phyloP scores from a whole-genome alignment of 495 filamentous ascomycete species.

The Haplographium delicatum region DNA sequence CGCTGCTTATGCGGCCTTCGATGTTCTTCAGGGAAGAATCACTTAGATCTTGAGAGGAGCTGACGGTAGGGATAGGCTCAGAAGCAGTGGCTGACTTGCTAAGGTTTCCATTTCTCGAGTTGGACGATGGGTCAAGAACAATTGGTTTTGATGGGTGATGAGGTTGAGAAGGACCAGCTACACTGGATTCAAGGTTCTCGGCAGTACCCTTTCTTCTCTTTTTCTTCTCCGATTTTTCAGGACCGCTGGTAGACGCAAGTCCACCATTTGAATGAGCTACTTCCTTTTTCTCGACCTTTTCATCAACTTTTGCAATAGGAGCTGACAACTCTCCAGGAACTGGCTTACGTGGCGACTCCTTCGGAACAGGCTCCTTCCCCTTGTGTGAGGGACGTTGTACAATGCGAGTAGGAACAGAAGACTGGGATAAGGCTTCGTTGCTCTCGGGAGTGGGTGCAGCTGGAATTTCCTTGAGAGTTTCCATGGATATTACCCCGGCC shows the following conservation, averaged over 20 bases:
- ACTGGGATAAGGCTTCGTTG: constrained; percentile 3
- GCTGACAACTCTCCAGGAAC: constrained; percentile 24
- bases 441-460: constrained; percentile 30
- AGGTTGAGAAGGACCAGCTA: neutral
- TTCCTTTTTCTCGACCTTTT: constrained; percentile 30
- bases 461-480: constrained; percentile 39
- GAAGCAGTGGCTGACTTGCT: constrained; percentile 4
- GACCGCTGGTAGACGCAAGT: constrained; percentile 4
- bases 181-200: constrained; percentile 5
- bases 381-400: constrained; percentile 14
- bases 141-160: constrained; percentile 24
- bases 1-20: constrained; percentile 38
- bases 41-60: constrained; percentile 37
- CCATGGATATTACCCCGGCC: constrained; percentile 43
- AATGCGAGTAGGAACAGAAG: constrained; percentile 15
- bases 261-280: constrained; percentile 6
- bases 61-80: constrained; percentile 12
- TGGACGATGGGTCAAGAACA: constrained; percentile 19
- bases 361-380: constrained; percentile 17
- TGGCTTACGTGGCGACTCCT: constrained; percentile 21
- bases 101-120: constrained; percentile 15
- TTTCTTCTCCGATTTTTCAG: constrained; percentile 23
- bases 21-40: constrained; percentile 40
- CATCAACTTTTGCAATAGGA: constrained; percentile 33
- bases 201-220: constrained; percentile 21